These are phyloP conservation scores for Pseudoperonospora humuli DNA, from an alignment of 352 stramenopile species.

Conservation along the genomic window DNA sequence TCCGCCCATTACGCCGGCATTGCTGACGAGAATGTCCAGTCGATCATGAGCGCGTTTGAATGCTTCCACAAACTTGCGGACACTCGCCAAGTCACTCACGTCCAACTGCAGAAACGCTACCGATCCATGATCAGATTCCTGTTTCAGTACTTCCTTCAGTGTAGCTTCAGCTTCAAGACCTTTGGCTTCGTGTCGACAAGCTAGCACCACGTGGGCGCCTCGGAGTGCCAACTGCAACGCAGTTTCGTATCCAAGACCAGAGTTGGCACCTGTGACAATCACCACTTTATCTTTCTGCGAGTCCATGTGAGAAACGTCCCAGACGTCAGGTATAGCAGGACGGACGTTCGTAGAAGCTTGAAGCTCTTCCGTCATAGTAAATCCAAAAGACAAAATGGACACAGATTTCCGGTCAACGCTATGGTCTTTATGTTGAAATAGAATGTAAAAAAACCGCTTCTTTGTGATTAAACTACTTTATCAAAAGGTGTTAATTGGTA, in stretches of 20 bases:
- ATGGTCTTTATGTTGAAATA: too few species aligned
- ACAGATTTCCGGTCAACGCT: too few species aligned
- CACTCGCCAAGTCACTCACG: conserved; percentile 24
- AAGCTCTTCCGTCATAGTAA: too few species aligned
- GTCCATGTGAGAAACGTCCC: conserved; percentile 22
- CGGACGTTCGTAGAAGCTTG: too few species aligned
- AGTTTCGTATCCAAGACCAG: conserved; percentile 68
- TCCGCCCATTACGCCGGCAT: conserved; percentile 45
- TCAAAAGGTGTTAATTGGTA: too few species aligned
- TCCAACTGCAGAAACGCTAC: conserved; percentile 51
- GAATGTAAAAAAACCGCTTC: too few species aligned
- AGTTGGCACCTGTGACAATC: conserved; percentile 71
- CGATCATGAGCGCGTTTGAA: conserved; percentile 31
- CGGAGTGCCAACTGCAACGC: conserved; percentile 42
- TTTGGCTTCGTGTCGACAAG: conserved; percentile 46
- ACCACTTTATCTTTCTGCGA: conserved; percentile 44
- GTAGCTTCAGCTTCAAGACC: conserved; percentile 22
- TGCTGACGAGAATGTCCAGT: conserved; percentile 70
- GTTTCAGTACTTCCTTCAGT: conserved; percentile 20
- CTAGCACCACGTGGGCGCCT: conserved; percentile 62
- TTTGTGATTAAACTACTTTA: too few species aligned
- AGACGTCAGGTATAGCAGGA: too few species aligned
- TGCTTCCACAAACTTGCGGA: conserved; percentile 30
- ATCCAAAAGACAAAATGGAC: too few species aligned
- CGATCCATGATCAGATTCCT: conserved; percentile 16